Evolutionary conservation across 257 asterid genomes (phyloP).

Genomic region (Solanum corneliomulleri): DNA sequence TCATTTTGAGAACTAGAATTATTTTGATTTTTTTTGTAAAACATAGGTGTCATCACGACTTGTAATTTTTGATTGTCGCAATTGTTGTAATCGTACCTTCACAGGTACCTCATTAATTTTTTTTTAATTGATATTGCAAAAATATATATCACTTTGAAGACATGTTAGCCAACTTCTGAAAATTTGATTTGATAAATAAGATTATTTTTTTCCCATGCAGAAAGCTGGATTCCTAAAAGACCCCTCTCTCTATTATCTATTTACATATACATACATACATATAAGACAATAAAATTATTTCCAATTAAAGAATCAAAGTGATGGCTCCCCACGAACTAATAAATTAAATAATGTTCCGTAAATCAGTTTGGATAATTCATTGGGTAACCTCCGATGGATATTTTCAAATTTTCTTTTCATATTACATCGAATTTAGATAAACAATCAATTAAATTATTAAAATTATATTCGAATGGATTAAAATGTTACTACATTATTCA

Average conservation of each 20-base stretch:
- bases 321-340: not conserved
- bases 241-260: not conserved
- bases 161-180: not conserved
- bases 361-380: not conserved
- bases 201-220: not conserved
- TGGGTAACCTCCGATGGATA: not conserved
- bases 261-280: not conserved
- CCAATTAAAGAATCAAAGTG: not conserved
- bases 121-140: too few species aligned
- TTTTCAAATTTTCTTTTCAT: not conserved
- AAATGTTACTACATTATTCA: not conserved
- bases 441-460: accelerated
- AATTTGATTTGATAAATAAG: not conserved
- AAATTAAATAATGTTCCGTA: not conserved
- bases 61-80: not conserved
- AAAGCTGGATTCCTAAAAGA: not conserved
- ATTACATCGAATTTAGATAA: too few species aligned
- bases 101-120: too few species aligned
- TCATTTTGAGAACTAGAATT: too few species aligned
- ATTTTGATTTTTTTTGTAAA: too few species aligned
- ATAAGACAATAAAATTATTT: not conserved
- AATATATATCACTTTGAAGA: not conserved
- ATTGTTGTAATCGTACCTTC: too few species aligned
- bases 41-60: accelerated
- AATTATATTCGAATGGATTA: accelerated